Evolutionary conservation across 495 filamentous ascomycete genomes (phyloP), one percentile per base, ranked within the genome.

Genomic region (Penicillium flavigenum): DNA sequence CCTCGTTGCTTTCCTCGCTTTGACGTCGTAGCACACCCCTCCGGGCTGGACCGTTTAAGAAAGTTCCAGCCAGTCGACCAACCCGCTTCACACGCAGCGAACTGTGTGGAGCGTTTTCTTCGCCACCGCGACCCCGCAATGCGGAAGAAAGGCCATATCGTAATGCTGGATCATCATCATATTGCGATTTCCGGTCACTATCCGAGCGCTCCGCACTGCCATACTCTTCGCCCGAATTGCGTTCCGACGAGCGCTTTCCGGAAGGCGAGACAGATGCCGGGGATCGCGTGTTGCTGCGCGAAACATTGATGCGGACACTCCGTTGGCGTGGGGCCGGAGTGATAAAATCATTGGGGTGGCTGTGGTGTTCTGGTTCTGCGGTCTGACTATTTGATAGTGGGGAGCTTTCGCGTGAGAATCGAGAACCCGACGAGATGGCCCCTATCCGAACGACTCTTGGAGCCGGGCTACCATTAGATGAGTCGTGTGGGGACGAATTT

Each of bases 11-110:
- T 43, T 91, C 89, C 41, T 91, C 88, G 58, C 87, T 90, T 67
- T 89, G 86, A 49, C 88, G 80, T 56, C 87, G 78, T 57, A 81
- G 63, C 17, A 87, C 81, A 14, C 88, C 88, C 58, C 89, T 76
- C 55, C 89, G 82, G 20, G 87, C 88, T 9, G 89, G 88, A 1
- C 88, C 88, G 56, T 85, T 90, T 22, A 91, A 73, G 61, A 90
- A 91, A 56, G 80, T 83, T 1, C 89, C 89, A 9, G 86, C 83
- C 6, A 86, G 72, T 61, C 88, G 88, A 16, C 83, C 85, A 29
- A 90, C 80, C 59, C 87, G 78, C 70, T 89, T 91, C n/a, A 88
- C 73, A 1, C 88, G 83, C 72, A 89, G 75, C 17, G 88, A 88
- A 64, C 84, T 87, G 57, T 86, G 87, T 0, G 83, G 71, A 1